phyloP scores from a whole-genome alignment of 305 asterid species.

The Fraxinus paxiana region DNA sequence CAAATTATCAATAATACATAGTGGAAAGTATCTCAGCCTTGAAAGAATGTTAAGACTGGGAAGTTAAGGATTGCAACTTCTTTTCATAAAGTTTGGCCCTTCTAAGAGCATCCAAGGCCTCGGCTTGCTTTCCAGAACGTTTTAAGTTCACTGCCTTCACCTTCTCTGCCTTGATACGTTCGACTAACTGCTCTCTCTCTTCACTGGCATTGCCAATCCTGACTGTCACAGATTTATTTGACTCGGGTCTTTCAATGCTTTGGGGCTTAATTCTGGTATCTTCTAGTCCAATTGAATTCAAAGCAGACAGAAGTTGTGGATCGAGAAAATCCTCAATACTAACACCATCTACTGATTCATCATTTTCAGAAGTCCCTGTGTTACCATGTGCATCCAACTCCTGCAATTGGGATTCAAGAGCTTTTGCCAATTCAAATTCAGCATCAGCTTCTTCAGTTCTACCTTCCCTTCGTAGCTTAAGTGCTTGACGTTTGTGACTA shows the following conservation, averaged over 20 bases:
- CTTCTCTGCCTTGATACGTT: slow-evolving; percentile 72
- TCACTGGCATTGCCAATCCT: slow-evolving; percentile 24
- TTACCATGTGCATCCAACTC: slow-evolving; percentile 46
- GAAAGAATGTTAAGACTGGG: slow-evolving; percentile 16
- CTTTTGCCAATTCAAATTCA: slow-evolving; percentile 75
- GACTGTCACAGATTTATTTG: slow-evolving; percentile 26
- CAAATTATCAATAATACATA: not conserved
- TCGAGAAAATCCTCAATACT: slow-evolving; percentile 87
- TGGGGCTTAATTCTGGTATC: slow-evolving; percentile 29
- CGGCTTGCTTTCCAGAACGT: slow-evolving; percentile 83
- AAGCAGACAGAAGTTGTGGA: slow-evolving; percentile 87
- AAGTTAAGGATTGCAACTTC: slow-evolving; percentile 62
- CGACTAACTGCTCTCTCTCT: slow-evolving; percentile 60
- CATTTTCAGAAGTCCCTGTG: slow-evolving; percentile 29
- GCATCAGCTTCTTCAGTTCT: slow-evolving; percentile 89
- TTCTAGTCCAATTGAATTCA: slow-evolving; percentile 73
- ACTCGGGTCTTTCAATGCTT: slow-evolving; percentile 32
- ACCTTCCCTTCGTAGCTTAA: slow-evolving; percentile 93
- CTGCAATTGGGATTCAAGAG: slow-evolving; percentile 68
- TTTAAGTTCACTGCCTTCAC: slow-evolving; percentile 72
- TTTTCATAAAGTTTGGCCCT: slow-evolving; percentile 74
- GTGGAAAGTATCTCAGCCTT: not conserved
- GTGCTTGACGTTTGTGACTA: slow-evolving; percentile 81
- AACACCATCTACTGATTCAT: slow-evolving; percentile 45
- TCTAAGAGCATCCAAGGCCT: slow-evolving; percentile 78